Evolutionary conservation across 78 protist genomes (phyloP).

Genomic region (Dictyostelium purpureum): DNA sequence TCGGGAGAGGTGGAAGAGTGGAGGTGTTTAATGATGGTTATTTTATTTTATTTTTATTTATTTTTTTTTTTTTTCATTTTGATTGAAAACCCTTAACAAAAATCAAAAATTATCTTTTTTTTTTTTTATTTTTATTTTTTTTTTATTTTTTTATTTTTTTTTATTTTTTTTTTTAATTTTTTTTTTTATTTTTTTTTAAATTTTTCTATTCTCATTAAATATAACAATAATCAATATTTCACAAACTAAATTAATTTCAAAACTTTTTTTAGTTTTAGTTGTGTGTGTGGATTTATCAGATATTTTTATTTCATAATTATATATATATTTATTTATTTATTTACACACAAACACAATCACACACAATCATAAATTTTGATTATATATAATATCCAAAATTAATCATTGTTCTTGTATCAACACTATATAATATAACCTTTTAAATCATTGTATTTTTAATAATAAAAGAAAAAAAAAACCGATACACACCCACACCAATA

Average conservation of each 20-base stretch:
- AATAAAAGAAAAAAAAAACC: too few relatives aligned
- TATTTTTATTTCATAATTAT: neutral
- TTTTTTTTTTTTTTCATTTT: neutral
- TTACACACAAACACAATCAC: neutral
- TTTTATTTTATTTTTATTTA: neutral
- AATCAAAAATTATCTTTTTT: neutral
- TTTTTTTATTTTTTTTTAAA: neutral
- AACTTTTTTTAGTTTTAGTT: neutral
- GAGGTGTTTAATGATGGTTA: neutral
- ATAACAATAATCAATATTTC: too few relatives aligned
- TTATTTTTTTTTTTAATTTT: too few relatives aligned
- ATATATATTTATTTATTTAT: neutral
- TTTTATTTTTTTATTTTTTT: too few relatives aligned
- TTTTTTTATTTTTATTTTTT: neutral
- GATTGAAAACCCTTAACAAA: neutral
- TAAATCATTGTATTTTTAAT: too few relatives aligned
- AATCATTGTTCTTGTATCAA: too few relatives aligned
- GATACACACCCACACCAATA: neutral
- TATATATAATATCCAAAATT: too few relatives aligned
- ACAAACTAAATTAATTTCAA: neutral
- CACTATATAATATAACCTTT: too few relatives aligned
- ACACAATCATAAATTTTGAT: neutral
- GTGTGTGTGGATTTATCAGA: too few relatives aligned
- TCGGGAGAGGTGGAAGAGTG: too few relatives aligned
- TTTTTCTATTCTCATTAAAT: neutral